phyloP scores from a whole-genome alignment of 2,329 filamentous ascomycete genomes.

The Keithomyces neogunnii region DNA sequence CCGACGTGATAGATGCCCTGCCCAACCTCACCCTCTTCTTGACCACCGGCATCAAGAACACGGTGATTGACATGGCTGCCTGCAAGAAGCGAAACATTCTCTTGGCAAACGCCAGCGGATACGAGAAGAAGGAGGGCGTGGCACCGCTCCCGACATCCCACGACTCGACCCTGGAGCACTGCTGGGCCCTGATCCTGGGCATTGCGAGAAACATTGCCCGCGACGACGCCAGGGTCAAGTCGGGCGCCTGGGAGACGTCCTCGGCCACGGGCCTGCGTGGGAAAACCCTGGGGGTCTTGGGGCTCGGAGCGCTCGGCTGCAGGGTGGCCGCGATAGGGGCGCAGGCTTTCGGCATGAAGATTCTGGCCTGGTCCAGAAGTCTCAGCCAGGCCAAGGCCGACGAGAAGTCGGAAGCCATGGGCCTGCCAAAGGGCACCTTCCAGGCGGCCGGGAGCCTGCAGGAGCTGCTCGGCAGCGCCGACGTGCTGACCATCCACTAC shows the following conservation, averaged over 20 bases:
- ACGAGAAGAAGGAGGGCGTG: constrained; percentile 23
- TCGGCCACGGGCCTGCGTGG: constrained; percentile 43
- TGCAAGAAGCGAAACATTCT: constrained; percentile 39
- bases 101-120: constrained; percentile 26
- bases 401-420: constrained; percentile 41
- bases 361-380: constrained; percentile 56
- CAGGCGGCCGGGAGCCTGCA: constrained; percentile 36
- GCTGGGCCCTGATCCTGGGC: constrained; percentile 46
- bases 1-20: constrained; percentile 41
- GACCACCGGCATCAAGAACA: constrained; percentile 52
- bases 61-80: constrained; percentile 46
- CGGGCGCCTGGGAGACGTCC: constrained; percentile 48
- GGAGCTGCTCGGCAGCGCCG: constrained; percentile 51
- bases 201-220: constrained; percentile 49
- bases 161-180: constrained; percentile 42
- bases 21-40: constrained; percentile 57
- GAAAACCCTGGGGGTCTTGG: constrained; percentile 32
- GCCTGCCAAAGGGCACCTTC: constrained; percentile 35
- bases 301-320: constrained; percentile 53
- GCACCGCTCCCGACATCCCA: constrained; percentile 20
- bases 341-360: constrained; percentile 55
- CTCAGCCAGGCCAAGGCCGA: constrained; percentile 57
- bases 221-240: constrained; percentile 51
- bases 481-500: constrained; percentile 61
- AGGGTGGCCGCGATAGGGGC: constrained; percentile 50